Percentiles rank a stretch among this genome's conserved stretches.
Conservation (phyloP, 345 rosid genomes). For the Rhizophora mangle region DNA sequence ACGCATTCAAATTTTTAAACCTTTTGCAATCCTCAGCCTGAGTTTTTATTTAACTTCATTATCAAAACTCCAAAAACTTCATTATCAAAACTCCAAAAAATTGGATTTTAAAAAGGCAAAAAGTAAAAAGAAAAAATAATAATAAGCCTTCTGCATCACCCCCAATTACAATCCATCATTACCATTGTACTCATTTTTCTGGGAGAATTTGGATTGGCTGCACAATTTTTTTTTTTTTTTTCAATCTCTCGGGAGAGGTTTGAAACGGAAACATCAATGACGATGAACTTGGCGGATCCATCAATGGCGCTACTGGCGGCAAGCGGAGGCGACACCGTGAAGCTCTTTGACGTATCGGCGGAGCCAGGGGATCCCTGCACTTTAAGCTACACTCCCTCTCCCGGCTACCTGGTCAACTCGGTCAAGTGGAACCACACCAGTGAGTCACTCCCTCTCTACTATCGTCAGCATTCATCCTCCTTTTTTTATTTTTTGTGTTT, state of each 20-base stretch:
- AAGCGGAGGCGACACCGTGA: conserved; percentile 85
- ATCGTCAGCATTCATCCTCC: background rate
- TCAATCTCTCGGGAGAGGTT: background rate
- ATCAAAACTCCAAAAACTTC: background rate
- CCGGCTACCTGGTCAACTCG: conserved; percentile 65
- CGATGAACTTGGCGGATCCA: conserved; percentile 62
- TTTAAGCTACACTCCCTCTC: conserved; percentile 73
- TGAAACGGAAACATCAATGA: background rate
- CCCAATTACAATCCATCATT: no score
- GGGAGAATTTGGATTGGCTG: conserved; percentile 2
- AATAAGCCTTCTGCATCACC: no score
- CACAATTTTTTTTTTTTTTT: background rate
- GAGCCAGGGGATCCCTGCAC: conserved; percentile 79
- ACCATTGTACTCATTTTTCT: background rate
- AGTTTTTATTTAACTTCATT: conserved; percentile 6
- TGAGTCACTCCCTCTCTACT: conserved; percentile 30
- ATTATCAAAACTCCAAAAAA: conserved; percentile 1
- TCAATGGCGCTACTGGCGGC: conserved; percentile 68
- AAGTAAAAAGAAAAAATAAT: no score
- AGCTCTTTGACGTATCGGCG: conserved; percentile 71
- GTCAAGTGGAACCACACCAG: conserved; percentile 97
- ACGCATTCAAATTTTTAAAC: conserved; percentile 20
- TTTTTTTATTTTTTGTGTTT: no score
- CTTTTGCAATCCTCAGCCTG: background rate
- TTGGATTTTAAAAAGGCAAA: no score